Percentiles rank a stretch among this genome's conserved stretches.
Evolutionary conservation across 106 monocot genomes (phyloP).

Genomic region (Allium cepa): DNA sequence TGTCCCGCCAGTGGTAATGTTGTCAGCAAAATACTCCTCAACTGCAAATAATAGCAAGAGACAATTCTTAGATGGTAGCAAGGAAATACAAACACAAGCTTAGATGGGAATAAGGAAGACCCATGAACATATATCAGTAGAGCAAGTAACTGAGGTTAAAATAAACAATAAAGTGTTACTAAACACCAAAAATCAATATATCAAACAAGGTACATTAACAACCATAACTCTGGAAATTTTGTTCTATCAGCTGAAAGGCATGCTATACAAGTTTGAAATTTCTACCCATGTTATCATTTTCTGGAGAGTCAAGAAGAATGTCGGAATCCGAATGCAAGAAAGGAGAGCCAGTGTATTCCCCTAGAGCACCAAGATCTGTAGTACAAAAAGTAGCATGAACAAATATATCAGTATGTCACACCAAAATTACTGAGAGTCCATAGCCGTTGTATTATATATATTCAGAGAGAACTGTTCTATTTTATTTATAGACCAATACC

Average conservation of each 20-base stretch:
- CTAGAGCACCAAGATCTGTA: constrained; percentile 81
- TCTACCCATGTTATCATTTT: constrained; percentile 85
- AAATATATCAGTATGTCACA: not conserved
- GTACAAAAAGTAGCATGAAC: not conserved
- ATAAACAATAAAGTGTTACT: not conserved
- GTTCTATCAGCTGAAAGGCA: too few species aligned
- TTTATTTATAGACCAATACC: not conserved
- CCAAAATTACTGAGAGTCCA: not conserved
- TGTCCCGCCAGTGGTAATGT: constrained; percentile 33
- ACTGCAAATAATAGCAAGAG: constrained; percentile 27
- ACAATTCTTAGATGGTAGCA: not conserved
- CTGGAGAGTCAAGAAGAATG: constrained; percentile 87
- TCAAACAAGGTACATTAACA: not conserved
- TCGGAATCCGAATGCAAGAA: constrained; percentile 86
- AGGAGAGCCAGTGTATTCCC: constrained; percentile 72
- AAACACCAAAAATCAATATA: not conserved
- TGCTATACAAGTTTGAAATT: not conserved
- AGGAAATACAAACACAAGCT: not conserved
- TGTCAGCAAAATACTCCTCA: constrained; percentile 78
- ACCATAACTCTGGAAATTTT: too few species aligned
- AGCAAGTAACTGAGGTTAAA: not conserved
- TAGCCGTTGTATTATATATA: not conserved
- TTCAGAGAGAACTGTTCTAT: not conserved
- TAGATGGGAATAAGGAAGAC: not conserved
- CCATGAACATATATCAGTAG: not conserved